phyloP scores from a whole-genome alignment of 495 filamentous ascomycete species.

The Elaphomyces granulatus region DNA sequence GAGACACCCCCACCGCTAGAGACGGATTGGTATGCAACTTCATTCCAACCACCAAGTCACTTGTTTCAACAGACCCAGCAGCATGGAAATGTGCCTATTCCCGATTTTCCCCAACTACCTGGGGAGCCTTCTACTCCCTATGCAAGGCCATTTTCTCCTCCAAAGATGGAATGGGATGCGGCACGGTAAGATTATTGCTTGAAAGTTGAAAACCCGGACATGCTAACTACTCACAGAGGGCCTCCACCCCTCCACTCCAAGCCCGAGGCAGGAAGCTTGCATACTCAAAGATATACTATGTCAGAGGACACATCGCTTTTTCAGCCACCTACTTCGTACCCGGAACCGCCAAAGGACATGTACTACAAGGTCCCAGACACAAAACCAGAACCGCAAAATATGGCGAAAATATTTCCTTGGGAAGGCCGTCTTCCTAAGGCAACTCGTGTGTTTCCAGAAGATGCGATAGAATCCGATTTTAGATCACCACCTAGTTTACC shows the following conservation, averaged over 20 bases:
- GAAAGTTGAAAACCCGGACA: neutral
- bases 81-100: conserved; percentile 11
- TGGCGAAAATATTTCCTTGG: conserved; percentile 74
- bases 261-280: conserved; percentile 68
- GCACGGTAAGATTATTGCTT: conserved; percentile 33
- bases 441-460: conserved; percentile 58
- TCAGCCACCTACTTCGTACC: conserved; percentile 56
- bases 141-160: conserved; percentile 35
- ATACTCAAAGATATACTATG: conserved; percentile 59
- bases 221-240: conserved; percentile 36
- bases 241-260: conserved; percentile 58
- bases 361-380: conserved; percentile 63
- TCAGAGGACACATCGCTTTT: conserved; percentile 56
- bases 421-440: conserved; percentile 49
- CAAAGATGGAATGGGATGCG: conserved; percentile 52
- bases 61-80: too few species aligned
- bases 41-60: conserved; percentile 24
- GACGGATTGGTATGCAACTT: conserved; percentile 1
- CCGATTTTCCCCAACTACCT: conserved; percentile 19
- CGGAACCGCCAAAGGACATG: conserved; percentile 71
- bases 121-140: too few species aligned
- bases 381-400: conserved; percentile 39
- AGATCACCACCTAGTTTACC: conserved; percentile 11
- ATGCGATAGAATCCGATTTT: conserved; percentile 14
- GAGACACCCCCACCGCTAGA: neutral